Evolutionary conservation across 352 stramenopile species (phyloP).

Genomic region (Aphanomyces invadans): DNA sequence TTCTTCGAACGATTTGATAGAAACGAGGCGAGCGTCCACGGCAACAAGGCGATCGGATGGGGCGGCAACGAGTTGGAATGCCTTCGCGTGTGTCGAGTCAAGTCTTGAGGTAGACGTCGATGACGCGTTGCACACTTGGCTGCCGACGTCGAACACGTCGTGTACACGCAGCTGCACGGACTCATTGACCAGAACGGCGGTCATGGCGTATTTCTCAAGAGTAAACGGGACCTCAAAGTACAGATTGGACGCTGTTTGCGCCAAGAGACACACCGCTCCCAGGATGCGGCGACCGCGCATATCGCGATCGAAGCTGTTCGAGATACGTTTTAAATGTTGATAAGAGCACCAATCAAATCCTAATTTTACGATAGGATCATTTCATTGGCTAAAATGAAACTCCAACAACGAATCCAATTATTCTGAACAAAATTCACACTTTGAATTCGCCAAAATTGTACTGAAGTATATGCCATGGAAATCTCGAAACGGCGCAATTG

Average conservation of each 20-base stretch:
- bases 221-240: conserved; percentile 22
- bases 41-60: conserved; percentile 19
- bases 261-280: not conserved
- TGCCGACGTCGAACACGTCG: not conserved
- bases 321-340: not conserved
- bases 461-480: no score
- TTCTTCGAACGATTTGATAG: conserved; percentile 8
- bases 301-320: not conserved
- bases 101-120: not conserved
- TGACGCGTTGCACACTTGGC: not conserved
- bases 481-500: no score
- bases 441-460: not conserved
- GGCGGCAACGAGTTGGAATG: not conserved
- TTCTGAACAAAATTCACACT: not conserved
- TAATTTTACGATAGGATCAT: not conserved
- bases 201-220: not conserved
- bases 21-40: not conserved
- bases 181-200: not conserved
- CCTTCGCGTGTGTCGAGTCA: not conserved
- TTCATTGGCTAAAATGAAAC: not conserved
- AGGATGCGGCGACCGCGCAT: not conserved
- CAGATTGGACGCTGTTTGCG: not conserved
- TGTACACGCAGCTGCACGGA: conserved; percentile 11
- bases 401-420: not conserved
- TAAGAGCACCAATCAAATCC: not conserved